Evolutionary conservation across 2,329 filamentous ascomycete genomes (phyloP), one percentile per base, ranked within the genome.

Genomic region (Pseudocercospora cruenta): DNA sequence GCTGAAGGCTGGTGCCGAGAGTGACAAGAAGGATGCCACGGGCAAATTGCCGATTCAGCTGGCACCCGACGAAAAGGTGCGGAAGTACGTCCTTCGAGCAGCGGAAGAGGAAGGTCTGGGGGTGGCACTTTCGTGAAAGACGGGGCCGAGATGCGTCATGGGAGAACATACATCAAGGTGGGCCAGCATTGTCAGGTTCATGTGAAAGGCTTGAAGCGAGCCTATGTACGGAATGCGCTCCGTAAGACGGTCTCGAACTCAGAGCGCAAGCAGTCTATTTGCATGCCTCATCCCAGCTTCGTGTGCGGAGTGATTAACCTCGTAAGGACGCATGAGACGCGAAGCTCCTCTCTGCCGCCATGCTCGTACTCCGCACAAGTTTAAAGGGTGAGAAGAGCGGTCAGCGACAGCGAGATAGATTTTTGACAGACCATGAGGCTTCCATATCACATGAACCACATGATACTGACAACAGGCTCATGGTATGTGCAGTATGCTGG

Each of bases 81-180:
- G 88, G 70, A 88, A 86, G 66, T 97, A 91, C 78, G 91, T 97
- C 58, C 74, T 92, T 67, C 87, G 91, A 68, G 88, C 86, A 66
- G 92, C 92, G 10, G 93, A 96, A 80, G 87, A 89, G 63, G 94
- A 97, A 78, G 94, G 93, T 22, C 90, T 97, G 72, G 91, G 90
- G 64, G 47, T 76, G 49, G 54, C 55, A 21, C 63, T 58, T n/a
- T 21, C 55, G 39, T 66, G 54, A 59, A 22, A 49, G 54, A 33
- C 26, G 28, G n/a, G n/a, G 24, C 8, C 24, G 51, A 24, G 21
- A 26, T 4, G 24, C 9, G 24, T 26, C 24, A 28, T 28, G 51
- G 12, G 21, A 54, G 14, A 24, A 24, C 24, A 28, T 22, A 54
- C 21, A 54, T 21, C 36, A 39, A 39, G 36, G 36, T 39, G 45